phyloP scores from a whole-genome alignment of 768 basidiomycete species.

The Trametes villosa region DNA sequence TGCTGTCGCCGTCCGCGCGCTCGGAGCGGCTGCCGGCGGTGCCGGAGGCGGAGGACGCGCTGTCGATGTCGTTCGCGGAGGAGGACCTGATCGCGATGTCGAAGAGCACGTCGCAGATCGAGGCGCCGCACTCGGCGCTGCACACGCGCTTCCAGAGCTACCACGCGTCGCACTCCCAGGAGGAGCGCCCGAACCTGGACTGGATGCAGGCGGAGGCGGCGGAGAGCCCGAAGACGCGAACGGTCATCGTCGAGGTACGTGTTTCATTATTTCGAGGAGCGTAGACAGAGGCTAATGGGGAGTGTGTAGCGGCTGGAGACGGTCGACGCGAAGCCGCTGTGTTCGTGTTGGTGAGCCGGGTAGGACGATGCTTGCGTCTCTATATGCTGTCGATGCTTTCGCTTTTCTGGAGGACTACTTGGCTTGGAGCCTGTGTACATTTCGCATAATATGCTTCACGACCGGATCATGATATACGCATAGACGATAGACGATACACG shows the following conservation, averaged over 20 bases:
- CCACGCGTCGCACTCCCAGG: constrained; percentile 31
- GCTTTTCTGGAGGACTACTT: neutral
- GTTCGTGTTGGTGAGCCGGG: constrained; percentile 55
- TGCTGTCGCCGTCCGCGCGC: constrained; percentile 56
- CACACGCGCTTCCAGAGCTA: constrained; percentile 43
- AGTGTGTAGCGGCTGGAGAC: constrained; percentile 68
- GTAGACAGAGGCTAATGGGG: neutral
- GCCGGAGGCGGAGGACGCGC: constrained; percentile 50
- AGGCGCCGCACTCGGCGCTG: constrained; percentile 46
- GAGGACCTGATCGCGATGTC: constrained; percentile 77
- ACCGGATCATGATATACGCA: constrained; percentile 7
- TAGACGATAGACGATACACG: constrained; percentile 22
- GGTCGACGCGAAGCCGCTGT: constrained; percentile 67
- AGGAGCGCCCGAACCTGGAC: constrained; percentile 42
- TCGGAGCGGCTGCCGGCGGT: constrained; percentile 56
- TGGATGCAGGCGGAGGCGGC: constrained; percentile 48
- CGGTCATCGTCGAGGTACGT: constrained; percentile 74
- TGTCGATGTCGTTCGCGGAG: constrained; percentile 56
- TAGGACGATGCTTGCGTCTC: neutral
- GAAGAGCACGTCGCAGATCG: constrained; percentile 75
- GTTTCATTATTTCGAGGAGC: neutral
- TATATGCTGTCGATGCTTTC: constrained; percentile 21
- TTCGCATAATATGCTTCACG: neutral
- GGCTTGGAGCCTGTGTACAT: constrained; percentile 4
- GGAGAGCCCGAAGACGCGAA: constrained; percentile 52